A percentile compares a stretch with the other conserved stretches of the same genome.
Evolutionary conservation across 129 eudicot genomes (phyloP).

Genomic region (Solidago caesia): DNA sequence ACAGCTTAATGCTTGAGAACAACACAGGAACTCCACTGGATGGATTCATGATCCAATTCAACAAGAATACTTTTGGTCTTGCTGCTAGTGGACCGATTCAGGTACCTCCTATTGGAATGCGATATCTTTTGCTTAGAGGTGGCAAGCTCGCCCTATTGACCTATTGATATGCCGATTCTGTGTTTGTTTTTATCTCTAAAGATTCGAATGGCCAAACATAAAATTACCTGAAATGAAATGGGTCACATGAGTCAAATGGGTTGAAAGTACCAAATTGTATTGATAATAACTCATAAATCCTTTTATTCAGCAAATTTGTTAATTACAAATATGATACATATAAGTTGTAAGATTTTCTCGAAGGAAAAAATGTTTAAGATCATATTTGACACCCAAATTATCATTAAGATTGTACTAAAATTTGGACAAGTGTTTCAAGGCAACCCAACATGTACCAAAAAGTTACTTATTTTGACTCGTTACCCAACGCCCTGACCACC

Average conservation of each 20-base stretch:
- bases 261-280: neutral
- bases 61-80: constrained; percentile 16
- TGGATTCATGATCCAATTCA: constrained; percentile 12
- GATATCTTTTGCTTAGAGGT: neutral
- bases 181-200: neutral
- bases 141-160: too few species aligned
- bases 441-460: neutral
- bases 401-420: too few species aligned
- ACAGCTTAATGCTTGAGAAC: neutral
- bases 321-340: neutral
- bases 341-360: neutral
- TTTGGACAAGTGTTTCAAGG: neutral
- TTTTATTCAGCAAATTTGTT: neutral
- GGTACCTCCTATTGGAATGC: neutral
- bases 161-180: too few species aligned
- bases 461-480: neutral
- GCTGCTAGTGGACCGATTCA: constrained; percentile 6
- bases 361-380: too few species aligned
- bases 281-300: neutral
- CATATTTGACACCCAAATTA: neutral
- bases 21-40: neutral
- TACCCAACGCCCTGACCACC: too few species aligned
- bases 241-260: neutral
- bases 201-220: neutral
- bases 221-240: neutral